Evolutionary conservation across 495 filamentous ascomycete species (phyloP).

Genomic region (Aeminium ludgeri): DNA sequence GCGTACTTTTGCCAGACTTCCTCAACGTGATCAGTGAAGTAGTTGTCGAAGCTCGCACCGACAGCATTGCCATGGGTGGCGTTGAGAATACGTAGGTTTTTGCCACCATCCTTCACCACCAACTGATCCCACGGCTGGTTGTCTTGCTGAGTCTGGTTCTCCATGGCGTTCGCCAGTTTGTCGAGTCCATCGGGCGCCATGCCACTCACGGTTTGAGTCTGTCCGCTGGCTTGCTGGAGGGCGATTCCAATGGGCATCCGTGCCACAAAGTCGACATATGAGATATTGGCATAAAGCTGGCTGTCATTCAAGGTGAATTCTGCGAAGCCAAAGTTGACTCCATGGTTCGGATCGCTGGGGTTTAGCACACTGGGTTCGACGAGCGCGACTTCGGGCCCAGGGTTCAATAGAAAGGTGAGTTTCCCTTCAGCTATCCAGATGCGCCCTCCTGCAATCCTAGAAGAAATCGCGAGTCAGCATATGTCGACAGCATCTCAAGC

Average conservation of each 20-base stretch:
- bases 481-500: not conserved
- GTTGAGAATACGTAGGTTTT: constrained; percentile 43
- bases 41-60: constrained; percentile 39
- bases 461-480: not conserved
- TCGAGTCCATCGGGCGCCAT: constrained; percentile 40
- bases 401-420: constrained; percentile 55
- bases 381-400: constrained; percentile 37
- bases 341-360: constrained; percentile 46
- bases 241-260: constrained; percentile 46
- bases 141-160: constrained; percentile 36
- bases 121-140: constrained; percentile 47
- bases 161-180: constrained; percentile 35
- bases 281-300: constrained; percentile 60
- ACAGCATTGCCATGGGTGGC: constrained; percentile 46
- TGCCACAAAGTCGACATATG: constrained; percentile 54
- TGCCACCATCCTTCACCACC: constrained; percentile 35
- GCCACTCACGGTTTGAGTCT: constrained; percentile 39
- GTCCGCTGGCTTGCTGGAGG: constrained; percentile 36
- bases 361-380: constrained; percentile 59
- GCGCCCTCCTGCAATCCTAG: constrained; percentile 14
- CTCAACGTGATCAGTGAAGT: constrained; percentile 47
- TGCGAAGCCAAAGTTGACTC: constrained; percentile 47
- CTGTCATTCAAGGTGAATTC: constrained; percentile 55
- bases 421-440: constrained; percentile 47
- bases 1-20: constrained; percentile 47